Conservation (phyloP, 495 filamentous ascomycete species). For the Trichoderma reesei region DNA sequence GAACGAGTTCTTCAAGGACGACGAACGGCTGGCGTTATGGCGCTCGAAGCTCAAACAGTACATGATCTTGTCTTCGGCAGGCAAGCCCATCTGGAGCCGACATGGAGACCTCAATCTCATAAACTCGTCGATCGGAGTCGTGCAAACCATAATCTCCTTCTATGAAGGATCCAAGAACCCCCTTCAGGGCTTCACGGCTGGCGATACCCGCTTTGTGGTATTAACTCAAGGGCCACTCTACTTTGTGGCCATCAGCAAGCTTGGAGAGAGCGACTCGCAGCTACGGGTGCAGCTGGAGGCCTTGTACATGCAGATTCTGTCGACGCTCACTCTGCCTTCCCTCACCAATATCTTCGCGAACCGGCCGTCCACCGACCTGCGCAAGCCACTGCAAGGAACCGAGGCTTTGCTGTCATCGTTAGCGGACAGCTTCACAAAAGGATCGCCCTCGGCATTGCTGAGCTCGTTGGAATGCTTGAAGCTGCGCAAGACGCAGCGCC, state of each 20-base stretch:
- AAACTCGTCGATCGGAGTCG: conserved; percentile 87
- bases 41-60: conserved; percentile 92
- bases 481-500: conserved; percentile 77
- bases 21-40: conserved; percentile 61
- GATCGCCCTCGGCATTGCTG: conserved; percentile 79
- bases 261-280: conserved; percentile 84
- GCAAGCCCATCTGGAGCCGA: conserved; percentile 95
- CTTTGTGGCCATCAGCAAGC: conserved; percentile 81
- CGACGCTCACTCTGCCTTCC: conserved; percentile 85
- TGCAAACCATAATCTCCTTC: conserved; percentile 96
- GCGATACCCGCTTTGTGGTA: conserved; percentile 74
- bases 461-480: conserved; percentile 85
- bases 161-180: conserved; percentile 71
- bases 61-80: conserved; percentile 87
- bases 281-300: conserved; percentile 83
- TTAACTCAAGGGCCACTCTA: conserved; percentile 76
- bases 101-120: conserved; percentile 85
- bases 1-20: conserved; percentile 46
- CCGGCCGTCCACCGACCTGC: conserved; percentile 82
- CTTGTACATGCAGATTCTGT: conserved; percentile 95
- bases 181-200: conserved; percentile 74
- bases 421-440: conserved; percentile 87
- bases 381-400: conserved; percentile 87
- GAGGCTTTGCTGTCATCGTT: conserved; percentile 85
- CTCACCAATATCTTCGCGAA: conserved; percentile 81